Conservation (phyloP, 768 basidiomycete species). For the Dictyophora rubrovolvata region DNA sequence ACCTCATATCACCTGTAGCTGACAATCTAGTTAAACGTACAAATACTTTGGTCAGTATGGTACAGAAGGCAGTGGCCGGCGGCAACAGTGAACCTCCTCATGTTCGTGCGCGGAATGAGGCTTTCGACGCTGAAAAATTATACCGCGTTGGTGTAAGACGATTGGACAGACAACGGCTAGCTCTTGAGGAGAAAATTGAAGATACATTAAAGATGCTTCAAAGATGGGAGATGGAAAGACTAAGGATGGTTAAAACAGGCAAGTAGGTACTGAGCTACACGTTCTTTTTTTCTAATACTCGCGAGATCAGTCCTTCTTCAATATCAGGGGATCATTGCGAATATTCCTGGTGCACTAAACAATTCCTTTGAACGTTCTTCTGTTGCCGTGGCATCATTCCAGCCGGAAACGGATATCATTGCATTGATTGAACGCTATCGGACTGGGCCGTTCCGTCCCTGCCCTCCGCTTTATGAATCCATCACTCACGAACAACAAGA, state of each 20-base stretch:
- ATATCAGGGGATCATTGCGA: slow-evolving; percentile 72
- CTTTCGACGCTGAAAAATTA: slow-evolving; percentile 67
- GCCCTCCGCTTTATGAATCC: slow-evolving; percentile 78
- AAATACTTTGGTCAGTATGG: slow-evolving; percentile 55
- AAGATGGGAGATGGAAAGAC: slow-evolving; percentile 75
- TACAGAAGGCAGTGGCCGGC: slow-evolving; percentile 56
- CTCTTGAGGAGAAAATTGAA: slow-evolving; percentile 78
- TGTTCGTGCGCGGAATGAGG: slow-evolving; percentile 63
- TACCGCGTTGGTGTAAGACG: slow-evolving; percentile 76
- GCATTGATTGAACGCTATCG: slow-evolving; percentile 88
- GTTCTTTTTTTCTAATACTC: neutral
- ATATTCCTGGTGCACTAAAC: slow-evolving; percentile 58
- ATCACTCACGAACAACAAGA: slow-evolving; percentile 75
- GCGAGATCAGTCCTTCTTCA: slow-evolving; percentile 59
- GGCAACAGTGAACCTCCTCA: slow-evolving; percentile 53
- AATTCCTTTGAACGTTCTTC: slow-evolving; percentile 58
- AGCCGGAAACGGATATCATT: slow-evolving; percentile 78
- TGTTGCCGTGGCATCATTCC: slow-evolving; percentile 71
- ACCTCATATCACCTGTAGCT: slow-evolving; percentile 26
- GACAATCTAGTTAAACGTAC: slow-evolving; percentile 62
- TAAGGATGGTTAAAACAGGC: slow-evolving; percentile 81
- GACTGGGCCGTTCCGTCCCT: slow-evolving; percentile 86
- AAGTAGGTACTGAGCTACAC: slow-evolving; percentile 10
- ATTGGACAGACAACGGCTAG: slow-evolving; percentile 77
- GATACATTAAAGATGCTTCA: slow-evolving; percentile 73